Evolutionary conservation across 148 eudicot genomes (phyloP).

Genomic region (Chenopodium formosanum): DNA sequence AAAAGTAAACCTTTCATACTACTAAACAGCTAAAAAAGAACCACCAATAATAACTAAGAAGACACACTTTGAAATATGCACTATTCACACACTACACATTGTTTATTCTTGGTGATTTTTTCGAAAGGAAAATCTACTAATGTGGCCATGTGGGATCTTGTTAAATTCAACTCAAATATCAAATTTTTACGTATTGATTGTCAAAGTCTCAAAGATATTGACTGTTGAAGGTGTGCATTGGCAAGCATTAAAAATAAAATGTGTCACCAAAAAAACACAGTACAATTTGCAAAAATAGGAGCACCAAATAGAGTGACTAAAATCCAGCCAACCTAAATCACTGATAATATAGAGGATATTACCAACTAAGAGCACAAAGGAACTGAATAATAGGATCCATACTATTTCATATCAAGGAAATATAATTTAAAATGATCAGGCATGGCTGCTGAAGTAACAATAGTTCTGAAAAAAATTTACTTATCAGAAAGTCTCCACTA

Average conservation of each 20-base stretch:
- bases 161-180: no score
- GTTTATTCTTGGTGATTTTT: no score
- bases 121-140: no score
- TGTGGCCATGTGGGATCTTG: no score
- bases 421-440: background rate
- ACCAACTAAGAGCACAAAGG: background rate
- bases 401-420: background rate
- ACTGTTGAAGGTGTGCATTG: no score
- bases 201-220: no score
- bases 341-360: background rate
- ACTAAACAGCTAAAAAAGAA: background rate
- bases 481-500: background rate
- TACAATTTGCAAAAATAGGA: background rate
- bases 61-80: no score
- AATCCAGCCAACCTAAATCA: background rate
- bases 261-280: no score
- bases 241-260: no score
- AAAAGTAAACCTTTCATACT: background rate
- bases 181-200: no score
- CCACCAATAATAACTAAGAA: background rate
- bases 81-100: no score
- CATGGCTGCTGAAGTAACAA: background rate
- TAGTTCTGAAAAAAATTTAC: background rate
- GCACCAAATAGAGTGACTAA: background rate
- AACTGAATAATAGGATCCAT: background rate